phyloP scores from a whole-genome alignment of 2,329 filamentous ascomycete species.

The Paraphoma sp. region DNA sequence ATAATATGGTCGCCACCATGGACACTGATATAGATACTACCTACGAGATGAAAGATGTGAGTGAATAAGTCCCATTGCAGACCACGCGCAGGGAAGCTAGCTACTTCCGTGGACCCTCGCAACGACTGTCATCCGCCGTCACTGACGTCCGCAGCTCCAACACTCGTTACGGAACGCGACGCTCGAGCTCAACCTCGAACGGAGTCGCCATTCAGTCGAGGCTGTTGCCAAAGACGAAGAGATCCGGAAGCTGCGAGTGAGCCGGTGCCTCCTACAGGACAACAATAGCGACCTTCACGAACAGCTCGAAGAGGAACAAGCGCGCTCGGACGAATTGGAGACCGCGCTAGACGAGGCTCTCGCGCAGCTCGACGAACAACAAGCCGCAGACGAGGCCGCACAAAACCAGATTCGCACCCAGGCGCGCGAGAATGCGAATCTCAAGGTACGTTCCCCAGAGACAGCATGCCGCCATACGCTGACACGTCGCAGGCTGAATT shows the following conservation, averaged over 20 bases:
- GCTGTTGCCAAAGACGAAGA: constrained; percentile 78
- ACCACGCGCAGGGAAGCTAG: no score
- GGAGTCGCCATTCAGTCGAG: constrained; percentile 68
- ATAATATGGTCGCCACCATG: constrained; percentile 32
- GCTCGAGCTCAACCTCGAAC: constrained; percentile 75
- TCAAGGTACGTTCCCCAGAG: constrained; percentile 56
- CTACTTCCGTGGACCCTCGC: neutral
- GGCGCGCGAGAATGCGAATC: constrained; percentile 61
- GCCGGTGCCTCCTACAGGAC: constrained; percentile 73
- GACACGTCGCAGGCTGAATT: constrained; percentile 68
- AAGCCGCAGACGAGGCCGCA: constrained; percentile 51
- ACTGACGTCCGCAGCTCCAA: constrained; percentile 48
- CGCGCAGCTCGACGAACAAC: constrained; percentile 56
- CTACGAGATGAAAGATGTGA: constrained; percentile 45
- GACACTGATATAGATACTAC: constrained; percentile 34
- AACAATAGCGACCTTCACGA: constrained; percentile 74
- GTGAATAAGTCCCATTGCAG: constrained; percentile 11
- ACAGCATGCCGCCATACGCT: constrained; percentile 4
- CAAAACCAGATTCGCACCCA: constrained; percentile 60
- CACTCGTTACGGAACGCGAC: constrained; percentile 59
- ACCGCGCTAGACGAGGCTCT: constrained; percentile 57
- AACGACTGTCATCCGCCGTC: constrained; percentile 8
- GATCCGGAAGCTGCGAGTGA: constrained; percentile 67
- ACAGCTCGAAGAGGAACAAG: constrained; percentile 66
- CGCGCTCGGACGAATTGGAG: constrained; percentile 64